phyloP scores from a whole-genome alignment of 208 protist genomes.

The Novymonas esmeraldas region DNA sequence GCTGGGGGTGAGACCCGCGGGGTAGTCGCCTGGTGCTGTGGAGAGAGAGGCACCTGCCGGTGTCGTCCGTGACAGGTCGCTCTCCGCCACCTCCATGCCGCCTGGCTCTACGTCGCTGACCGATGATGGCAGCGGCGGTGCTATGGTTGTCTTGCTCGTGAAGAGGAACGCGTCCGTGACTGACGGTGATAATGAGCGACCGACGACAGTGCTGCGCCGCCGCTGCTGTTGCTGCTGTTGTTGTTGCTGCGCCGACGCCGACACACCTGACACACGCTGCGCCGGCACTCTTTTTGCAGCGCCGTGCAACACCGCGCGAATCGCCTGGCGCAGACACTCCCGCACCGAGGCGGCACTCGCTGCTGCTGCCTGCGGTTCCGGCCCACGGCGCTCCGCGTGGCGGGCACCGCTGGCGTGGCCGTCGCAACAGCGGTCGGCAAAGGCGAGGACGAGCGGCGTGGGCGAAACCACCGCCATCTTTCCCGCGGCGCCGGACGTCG shows the following conservation, averaged over 20 bases:
- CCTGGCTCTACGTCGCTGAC: not conserved
- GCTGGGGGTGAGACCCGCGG: not conserved
- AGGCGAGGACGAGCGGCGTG: conserved; percentile 47
- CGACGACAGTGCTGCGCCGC: not conserved
- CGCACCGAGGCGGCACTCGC: conserved; percentile 28
- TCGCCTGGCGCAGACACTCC: conserved; percentile 32
- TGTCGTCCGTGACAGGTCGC: not conserved
- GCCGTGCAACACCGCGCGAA: conserved; percentile 26
- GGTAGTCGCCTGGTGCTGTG: not conserved
- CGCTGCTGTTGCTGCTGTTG: too few relatives aligned
- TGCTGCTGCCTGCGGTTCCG: not conserved
- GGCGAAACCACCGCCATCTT: not conserved
- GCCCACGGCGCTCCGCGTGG: not conserved
- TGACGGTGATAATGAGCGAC: not conserved
- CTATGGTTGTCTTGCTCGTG: not conserved
- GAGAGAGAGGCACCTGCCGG: not conserved
- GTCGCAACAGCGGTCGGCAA: conserved; percentile 47
- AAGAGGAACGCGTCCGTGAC: not conserved
- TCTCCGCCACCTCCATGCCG: not conserved
- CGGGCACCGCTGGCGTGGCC: not conserved
- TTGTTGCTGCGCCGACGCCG: not conserved
- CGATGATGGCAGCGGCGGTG: not conserved
- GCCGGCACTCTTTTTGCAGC: not conserved
- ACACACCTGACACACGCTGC: not conserved
- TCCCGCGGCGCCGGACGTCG: not conserved